Base-by-base conservation (phyloP, 139 green algal genomes). In the Deuterostichococcus epilithicus region DNA sequence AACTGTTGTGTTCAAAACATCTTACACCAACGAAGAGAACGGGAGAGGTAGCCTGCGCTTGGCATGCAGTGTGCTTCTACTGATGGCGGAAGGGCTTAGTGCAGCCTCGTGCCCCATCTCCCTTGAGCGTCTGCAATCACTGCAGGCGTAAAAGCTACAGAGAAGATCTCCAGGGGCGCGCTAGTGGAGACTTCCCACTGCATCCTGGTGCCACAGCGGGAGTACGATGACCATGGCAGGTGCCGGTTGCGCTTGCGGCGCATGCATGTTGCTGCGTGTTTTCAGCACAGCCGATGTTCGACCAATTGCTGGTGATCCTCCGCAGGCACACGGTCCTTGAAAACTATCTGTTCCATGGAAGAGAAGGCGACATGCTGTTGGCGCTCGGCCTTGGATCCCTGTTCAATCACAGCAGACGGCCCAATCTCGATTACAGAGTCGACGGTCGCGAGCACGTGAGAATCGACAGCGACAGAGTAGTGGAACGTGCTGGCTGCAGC, bases 371-470 rank as follows among this genome's bases (percentile, higher is more conserved):
- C 23, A 58, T 73, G 28, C 35, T 84, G 38, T 44, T 84, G 10
- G 75, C 75, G 25, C 44, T 84, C 22, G 74, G 74, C 3, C 32
- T 75, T 0, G 80, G 75, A 1, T 78, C 70, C 25, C 35, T 84
- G 13, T 84, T 84, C 63, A 84, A 84, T 26, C 80, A 84, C 65
- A 70, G 28, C 22, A 6, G 45, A 33, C 35, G 5, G 34, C 75
- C 80, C 35, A 78, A 52, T 26, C 28, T 84, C 18, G 80, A 84
- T n/a, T 84, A 84, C 63, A 60, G 75, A 20, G 39, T 84, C 33
- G 70, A 78, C 45, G 0, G 37, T 13, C 45, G 45, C 5, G 23
- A 63, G 1, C 28, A 52, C 8, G 42, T 52, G 8, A 8, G 8
- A 52, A 52, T 52, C 42, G 8, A n/a, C n/a, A n/a, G n/a, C n/a